These are phyloP conservation scores for Termitomyces bulborhizus DNA, from an alignment of 768 basidiomycete species.

Conservation along the genomic window DNA sequence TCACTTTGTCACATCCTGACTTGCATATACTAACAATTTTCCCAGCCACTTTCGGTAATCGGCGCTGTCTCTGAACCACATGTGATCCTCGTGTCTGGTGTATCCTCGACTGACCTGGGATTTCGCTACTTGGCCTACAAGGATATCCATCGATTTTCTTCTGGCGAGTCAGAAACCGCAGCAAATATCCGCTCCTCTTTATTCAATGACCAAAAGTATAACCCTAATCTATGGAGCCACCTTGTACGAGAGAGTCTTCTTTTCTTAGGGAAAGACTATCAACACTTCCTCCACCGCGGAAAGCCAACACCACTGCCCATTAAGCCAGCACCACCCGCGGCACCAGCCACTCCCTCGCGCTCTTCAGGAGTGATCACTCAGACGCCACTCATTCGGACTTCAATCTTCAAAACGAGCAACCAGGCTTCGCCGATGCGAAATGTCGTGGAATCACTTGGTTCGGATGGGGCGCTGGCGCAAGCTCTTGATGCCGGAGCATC, in stretches of 20 bases:
- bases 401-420: conserved; percentile 37
- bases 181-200: conserved; percentile 44
- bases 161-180: conserved; percentile 33
- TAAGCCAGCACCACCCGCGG: conserved; percentile 10
- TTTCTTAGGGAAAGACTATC: conserved; percentile 64
- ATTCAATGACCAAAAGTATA: conserved; percentile 65
- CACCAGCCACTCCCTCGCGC: conserved; percentile 8
- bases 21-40: background rate
- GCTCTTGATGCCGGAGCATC: conserved; percentile 43
- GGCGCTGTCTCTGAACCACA: conserved; percentile 43
- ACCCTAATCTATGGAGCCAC: conserved; percentile 56
- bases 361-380: conserved; percentile 32
- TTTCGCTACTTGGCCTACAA: conserved; percentile 64
- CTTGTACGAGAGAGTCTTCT: conserved; percentile 55
- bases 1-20: background rate
- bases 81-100: conserved; percentile 56
- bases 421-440: conserved; percentile 43
- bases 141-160: conserved; percentile 50
- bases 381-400: conserved; percentile 31
- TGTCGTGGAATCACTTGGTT: conserved; percentile 51
- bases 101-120: conserved; percentile 42
- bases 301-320: conserved; percentile 23
- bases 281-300: conserved; percentile 56
- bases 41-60: conserved; percentile 43
- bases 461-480: conserved; percentile 50